Base-by-base conservation (phyloP, 192 early-diverging fungal species). In the Umbelopsis isabellina region DNA sequence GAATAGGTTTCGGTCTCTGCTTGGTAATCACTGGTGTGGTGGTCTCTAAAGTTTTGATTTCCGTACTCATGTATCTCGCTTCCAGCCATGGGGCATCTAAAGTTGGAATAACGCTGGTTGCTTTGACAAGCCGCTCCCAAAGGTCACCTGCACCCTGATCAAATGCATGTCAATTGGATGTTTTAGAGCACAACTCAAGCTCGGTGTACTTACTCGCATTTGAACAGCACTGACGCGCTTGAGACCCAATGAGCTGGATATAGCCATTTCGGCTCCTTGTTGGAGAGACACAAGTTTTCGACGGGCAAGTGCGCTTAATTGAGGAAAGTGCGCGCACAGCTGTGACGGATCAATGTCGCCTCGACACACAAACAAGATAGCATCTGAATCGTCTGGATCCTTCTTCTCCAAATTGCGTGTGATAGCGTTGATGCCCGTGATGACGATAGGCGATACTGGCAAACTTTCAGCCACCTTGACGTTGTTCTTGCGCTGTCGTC, bases 311-410 rank as follows among this genome's bases (percentile, higher is more conserved):
- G 55, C 55, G 30, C 55, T 33, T 0, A 61, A 25, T 13, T 61
- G 55, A 12, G 55, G 55, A 30, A 27, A 35, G 55, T 61, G 25
- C 16, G 55, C 21, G 13, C 55, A 61, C 13, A 61, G 25, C 13
- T 61, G 55, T 16, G 55, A 30, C 13, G 25, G 55, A 27, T 61
- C 55, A 15, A 25, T 61, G 18, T 61, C 55, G 25, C 15, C 16
- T 11, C 55, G 55, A 61, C 55, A 61, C 30, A 61, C 55, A 61
- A 61, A 61, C 25, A 61, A 13, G 30, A 61, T 27, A 2, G 55
- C 27, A 61, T 61, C 55, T 2, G 55, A 61, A 30, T 61, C 55
- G 30, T 61, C 55, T 35, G 55, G 55, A 7, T 61, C 55, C 55
- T 61, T 61, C 3, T 30, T 25, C 27, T 61, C 55, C 0, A 61